These are phyloP conservation scores for Malassezia obtusa DNA, from an alignment of 1,284 basidiomycete species.

Conservation along the genomic window DNA sequence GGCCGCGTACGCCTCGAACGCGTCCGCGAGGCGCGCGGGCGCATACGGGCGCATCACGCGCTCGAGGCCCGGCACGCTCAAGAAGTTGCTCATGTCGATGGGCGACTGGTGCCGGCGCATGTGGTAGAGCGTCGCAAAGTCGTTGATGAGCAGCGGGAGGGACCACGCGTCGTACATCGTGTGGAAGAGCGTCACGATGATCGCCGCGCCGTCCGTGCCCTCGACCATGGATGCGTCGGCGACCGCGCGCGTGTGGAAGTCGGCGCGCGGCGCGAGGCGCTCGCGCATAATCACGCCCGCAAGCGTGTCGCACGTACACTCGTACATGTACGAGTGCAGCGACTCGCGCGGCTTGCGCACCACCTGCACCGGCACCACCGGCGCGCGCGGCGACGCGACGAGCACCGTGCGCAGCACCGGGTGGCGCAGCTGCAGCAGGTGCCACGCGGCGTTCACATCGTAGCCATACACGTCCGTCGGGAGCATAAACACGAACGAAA, in stretches of 20 bases:
- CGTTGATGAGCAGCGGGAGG: conserved; percentile 29
- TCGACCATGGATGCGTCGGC: background rate
- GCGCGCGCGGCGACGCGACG: conserved; percentile 10
- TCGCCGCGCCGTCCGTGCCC: conserved; percentile 11
- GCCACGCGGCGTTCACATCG: conserved; percentile 24
- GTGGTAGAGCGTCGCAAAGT: conserved; percentile 24
- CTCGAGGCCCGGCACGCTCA: conserved; percentile 15
- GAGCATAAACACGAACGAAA: conserved; percentile 29
- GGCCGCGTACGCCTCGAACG: conserved; percentile 11
- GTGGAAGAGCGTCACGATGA: conserved; percentile 38
- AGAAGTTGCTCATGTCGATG: too few species aligned
- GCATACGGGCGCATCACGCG: conserved; percentile 13
- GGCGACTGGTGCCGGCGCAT: background rate
- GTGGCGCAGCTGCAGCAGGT: conserved; percentile 21
- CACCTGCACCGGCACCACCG: conserved; percentile 19
- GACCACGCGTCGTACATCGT: conserved; percentile 41
- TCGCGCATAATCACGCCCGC: background rate
- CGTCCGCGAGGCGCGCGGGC: conserved; percentile 14
- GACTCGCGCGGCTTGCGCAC: conserved; percentile 1
- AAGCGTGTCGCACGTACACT: background rate
- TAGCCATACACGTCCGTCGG: background rate
- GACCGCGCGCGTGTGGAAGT: background rate
- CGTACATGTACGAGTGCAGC: too few species aligned
- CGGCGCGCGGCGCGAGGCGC: background rate
- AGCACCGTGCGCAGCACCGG: conserved; percentile 34